These are phyloP conservation scores for Candida sakaeoensis DNA, from an alignment of 805 yeast genomes.

Conservation along the genomic window DNA sequence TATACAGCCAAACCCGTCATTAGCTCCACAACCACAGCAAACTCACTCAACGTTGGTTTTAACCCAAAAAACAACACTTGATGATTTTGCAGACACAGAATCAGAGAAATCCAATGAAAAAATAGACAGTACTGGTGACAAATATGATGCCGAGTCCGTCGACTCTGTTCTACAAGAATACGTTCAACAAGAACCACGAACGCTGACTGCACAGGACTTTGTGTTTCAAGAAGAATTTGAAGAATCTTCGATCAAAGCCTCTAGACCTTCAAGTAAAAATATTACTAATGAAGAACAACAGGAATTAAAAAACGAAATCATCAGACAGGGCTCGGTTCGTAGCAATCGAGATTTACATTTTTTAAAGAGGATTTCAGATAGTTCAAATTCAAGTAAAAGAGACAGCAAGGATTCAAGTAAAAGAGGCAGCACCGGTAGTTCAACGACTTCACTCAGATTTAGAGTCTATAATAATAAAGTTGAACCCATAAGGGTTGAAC, in stretches of 20 bases:
- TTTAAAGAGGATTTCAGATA: not conserved
- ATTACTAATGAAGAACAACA: constrained; percentile 1
- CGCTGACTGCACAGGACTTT: constrained; percentile 12
- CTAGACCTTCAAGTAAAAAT: constrained; percentile 2
- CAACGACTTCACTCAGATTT: not conserved
- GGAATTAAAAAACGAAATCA: constrained; percentile 5
- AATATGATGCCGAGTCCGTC: constrained; percentile 16
- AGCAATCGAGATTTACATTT: not conserved
- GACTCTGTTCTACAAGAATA: constrained; percentile 31
- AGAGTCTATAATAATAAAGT: constrained; percentile 12
- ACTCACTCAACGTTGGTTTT: not conserved
- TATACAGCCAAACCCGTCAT: constrained; percentile 3
- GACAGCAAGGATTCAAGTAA: not conserved
- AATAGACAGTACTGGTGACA: constrained; percentile 8
- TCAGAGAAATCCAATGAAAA: constrained; percentile 13
- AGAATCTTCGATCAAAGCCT: not conserved
- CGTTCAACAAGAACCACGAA: not conserved
- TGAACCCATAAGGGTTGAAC: constrained; percentile 10
- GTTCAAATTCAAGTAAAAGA: not conserved
- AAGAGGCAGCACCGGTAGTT: constrained; percentile 1
- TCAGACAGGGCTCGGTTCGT: constrained; percentile 3
- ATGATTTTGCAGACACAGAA: constrained; percentile 39
- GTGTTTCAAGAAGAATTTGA: constrained; percentile 29
- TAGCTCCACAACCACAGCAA: not conserved
- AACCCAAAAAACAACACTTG: constrained; percentile 19